These are phyloP conservation scores for Wickerhamomyces alni DNA, from an alignment of 805 yeast genomes.

Conservation along the genomic window DNA sequence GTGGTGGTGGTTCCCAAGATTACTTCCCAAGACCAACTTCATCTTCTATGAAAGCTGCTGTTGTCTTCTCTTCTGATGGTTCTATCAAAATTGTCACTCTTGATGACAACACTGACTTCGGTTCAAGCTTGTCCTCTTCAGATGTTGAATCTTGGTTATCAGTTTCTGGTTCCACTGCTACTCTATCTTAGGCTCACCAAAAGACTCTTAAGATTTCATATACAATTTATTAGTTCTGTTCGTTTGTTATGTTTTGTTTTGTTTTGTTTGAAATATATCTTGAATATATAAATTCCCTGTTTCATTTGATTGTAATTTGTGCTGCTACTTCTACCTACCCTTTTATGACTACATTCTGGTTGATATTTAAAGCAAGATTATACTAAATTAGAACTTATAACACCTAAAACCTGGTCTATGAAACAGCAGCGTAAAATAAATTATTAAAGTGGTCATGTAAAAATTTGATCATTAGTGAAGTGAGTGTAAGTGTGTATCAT, in stretches of 20 bases:
- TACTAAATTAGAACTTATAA: too few species aligned
- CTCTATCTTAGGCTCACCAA: slow-evolving; percentile 12
- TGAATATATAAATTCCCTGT: not conserved
- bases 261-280: not conserved
- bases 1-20: slow-evolving; percentile 88
- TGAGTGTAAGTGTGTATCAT: too few species aligned
- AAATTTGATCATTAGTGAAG: too few species aligned
- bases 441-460: too few species aligned
- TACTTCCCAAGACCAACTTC: slow-evolving; percentile 82
- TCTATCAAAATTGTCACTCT: slow-evolving; percentile 55
- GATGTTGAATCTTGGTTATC: slow-evolving; percentile 59
- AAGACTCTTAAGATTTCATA: not conserved
- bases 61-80: slow-evolving; percentile 56
- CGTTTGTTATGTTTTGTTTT: not conserved
- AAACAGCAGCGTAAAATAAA: too few species aligned
- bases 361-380: too few species aligned
- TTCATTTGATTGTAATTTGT: too few species aligned
- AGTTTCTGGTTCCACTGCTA: slow-evolving; percentile 43
- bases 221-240: not conserved
- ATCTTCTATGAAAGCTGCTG: slow-evolving; percentile 84
- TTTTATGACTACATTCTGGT: too few species aligned
- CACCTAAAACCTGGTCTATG: too few species aligned
- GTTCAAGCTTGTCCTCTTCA: slow-evolving; percentile 43
- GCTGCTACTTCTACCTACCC: too few species aligned
- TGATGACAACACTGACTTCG: slow-evolving; percentile 47